Evolutionary conservation across 192 early-diverging fungal genomes (phyloP), one percentile per base, ranked within the genome.

Genomic region (Backusella westeae): DNA sequence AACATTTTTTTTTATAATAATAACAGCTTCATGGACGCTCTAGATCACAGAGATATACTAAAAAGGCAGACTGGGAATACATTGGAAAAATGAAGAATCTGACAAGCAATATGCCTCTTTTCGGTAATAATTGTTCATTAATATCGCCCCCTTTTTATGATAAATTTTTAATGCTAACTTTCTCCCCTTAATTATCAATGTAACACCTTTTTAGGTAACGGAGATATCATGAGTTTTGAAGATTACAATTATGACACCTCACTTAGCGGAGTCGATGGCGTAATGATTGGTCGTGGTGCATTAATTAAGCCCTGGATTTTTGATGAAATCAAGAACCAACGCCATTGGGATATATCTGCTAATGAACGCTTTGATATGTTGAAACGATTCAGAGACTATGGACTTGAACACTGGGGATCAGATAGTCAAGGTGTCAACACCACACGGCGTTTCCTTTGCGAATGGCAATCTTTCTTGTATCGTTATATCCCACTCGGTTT

Each of bases 241-340:
- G 95, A 97, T 70, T 97, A 97, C 80, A 93, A 92, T 79, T 80
- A 77, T 0, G 87, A 91, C 29, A 74, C 93, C 74, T 89, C 94
- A 46, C 77, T 86, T 8, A 75, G 83, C 44, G 85, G 88, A 41
- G 87, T 92, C 1, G 94, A 95, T 75, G 96, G 96, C 7, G 80
- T 95, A 19, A 96, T 99, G 96, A 91, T 99, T 75, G 97, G 92
- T 4, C 89, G 80, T 36, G 80, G 79, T 65, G 96, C 95, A 6
- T 83, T 97, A 67, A 95, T 98, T 76, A 99, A 99, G 87, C 98
- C 98, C 4, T 99, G 98, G 98, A 89, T 99, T 1, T 98, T 99
- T 82, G 89, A 87, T 4, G 98, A 99, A 78, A 98, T 99, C 75
- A 91, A 94, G 73, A 90, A 93, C 42, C 89, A 91, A 63, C 83